phyloP scores from a whole-genome alignment of 306 rosid genomes.

The Casuarina cunninghamiana region DNA sequence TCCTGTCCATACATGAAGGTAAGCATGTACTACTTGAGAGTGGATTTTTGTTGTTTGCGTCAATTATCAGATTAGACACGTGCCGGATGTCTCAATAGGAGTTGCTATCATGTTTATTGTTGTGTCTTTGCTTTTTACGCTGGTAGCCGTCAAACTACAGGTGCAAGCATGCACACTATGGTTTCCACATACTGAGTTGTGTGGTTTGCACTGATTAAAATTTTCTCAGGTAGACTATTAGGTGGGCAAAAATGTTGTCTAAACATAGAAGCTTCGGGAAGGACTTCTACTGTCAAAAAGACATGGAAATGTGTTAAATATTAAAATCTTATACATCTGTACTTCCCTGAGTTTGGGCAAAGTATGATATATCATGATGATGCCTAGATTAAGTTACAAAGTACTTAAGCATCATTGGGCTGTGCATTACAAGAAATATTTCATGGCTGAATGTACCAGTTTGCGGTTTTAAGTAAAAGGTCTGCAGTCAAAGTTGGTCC shows the following conservation, averaged over 20 bases:
- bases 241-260: not conserved
- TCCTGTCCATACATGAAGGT: slow-evolving; percentile 99
- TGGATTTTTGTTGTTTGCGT: slow-evolving; percentile 10
- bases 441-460: too few relatives aligned
- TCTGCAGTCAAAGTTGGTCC: too few relatives aligned
- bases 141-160: not conserved
- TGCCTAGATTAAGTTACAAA: too few relatives aligned
- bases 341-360: not conserved
- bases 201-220: not conserved
- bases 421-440: too few relatives aligned
- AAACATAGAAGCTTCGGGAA: too few relatives aligned
- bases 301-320: not conserved
- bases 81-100: not conserved
- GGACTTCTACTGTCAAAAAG: not conserved
- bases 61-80: slow-evolving; percentile 2
- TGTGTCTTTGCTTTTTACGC: not conserved
- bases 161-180: not conserved
- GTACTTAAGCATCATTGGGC: too few relatives aligned
- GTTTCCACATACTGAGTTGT: not conserved
- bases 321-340: not conserved
- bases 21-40: slow-evolving; percentile 12
- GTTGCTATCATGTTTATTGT: not conserved
- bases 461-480: too few relatives aligned
- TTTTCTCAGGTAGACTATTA: not conserved
- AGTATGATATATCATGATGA: too few relatives aligned